Conservation (phyloP, 1,284 basidiomycete genomes). For the Wolfiporia cocos region DNA sequence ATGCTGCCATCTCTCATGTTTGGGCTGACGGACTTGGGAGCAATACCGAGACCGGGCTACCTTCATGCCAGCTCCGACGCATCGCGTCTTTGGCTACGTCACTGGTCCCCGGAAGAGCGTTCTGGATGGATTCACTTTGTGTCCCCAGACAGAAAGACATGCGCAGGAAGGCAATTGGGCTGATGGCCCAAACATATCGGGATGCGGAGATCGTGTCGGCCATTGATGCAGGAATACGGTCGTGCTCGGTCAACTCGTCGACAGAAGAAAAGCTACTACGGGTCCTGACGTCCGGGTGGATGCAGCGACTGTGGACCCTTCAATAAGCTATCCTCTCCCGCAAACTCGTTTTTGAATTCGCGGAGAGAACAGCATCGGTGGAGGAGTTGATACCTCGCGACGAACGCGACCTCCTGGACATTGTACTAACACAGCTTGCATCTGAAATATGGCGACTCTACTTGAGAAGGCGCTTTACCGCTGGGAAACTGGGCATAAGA, state of each 20-base stretch:
- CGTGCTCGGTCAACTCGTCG: constrained; percentile 3
- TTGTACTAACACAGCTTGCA: not conserved
- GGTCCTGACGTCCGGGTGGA: constrained; percentile 9
- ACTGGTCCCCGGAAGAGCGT: constrained; percentile 3
- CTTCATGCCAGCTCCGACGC: constrained; percentile 8
- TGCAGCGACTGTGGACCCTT: constrained; percentile 12
- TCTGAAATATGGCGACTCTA: not conserved
- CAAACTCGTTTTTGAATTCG: too few species aligned
- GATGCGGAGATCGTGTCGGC: constrained; percentile 7
- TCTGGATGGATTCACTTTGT: constrained; percentile 12
- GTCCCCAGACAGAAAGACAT: constrained; percentile 2
- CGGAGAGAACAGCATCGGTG: too few species aligned
- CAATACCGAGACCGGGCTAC: constrained; percentile 10
- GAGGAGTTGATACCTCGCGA: constrained; percentile 6
- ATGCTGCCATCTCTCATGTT: constrained; percentile 11
- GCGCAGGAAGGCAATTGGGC: constrained; percentile 6
- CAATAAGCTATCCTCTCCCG: too few species aligned
- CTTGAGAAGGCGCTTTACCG: too few species aligned
- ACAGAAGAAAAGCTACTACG: constrained; percentile 6
- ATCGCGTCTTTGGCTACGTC: not conserved
- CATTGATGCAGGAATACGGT: constrained; percentile 5
- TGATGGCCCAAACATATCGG: constrained; percentile 9
- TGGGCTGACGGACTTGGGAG: constrained; percentile 13
- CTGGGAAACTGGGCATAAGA: not conserved
- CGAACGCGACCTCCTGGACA: constrained; percentile 1